Base-by-base conservation (phyloP, 2,329 filamentous ascomycete species). In the Penicillium sp. region DNA sequence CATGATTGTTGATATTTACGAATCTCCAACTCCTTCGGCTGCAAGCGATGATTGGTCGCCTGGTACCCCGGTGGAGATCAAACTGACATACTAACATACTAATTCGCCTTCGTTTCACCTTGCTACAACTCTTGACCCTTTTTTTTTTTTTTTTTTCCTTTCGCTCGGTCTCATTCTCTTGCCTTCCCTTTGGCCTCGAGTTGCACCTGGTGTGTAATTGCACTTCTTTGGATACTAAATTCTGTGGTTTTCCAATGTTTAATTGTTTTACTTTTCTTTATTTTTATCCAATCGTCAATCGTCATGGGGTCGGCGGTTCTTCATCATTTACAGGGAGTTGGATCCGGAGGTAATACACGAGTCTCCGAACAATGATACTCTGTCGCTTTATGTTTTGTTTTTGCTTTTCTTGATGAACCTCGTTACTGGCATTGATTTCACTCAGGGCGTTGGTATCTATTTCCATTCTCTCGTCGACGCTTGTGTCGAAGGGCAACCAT, bases 1-100 rank as follows among this genome's bases (percentile, higher is more conserved):
- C 71, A 95, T 98, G 89, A 80, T 84, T 40, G 85, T 85, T 45
- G 87, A 89, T 68, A 85, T 89, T 60, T 83, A 91, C 59, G 89
- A 95, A 68, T 57, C 69, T 5, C 64, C 59, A 25, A 57, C 49
- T n/a, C 22, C 55, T n/a, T 22, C 26, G 3, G 60, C 63, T 8
- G 53, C 51, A 11, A 30, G 35, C 19, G 55, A 60, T 43, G 49
- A 65, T 28, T 52, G 53, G 52, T 48, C 52, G n/a, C 56, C 60
- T n/a, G 59, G 45, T 52, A 65, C 72, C 69, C 60, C 76, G 70
- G 46, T 78, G 76, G 72, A 85, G 80, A 73, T 82, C 79, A 70
- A 84, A 83, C 72, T 87, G 80, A 84, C 79, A 80, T 73, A 80
- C 78, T 67, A 80, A 80, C 11, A 22, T 22, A 22, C 19, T 22